Conservation (phyloP, 129 eudicot genomes). For the Centrapalus pauciflorus region DNA sequence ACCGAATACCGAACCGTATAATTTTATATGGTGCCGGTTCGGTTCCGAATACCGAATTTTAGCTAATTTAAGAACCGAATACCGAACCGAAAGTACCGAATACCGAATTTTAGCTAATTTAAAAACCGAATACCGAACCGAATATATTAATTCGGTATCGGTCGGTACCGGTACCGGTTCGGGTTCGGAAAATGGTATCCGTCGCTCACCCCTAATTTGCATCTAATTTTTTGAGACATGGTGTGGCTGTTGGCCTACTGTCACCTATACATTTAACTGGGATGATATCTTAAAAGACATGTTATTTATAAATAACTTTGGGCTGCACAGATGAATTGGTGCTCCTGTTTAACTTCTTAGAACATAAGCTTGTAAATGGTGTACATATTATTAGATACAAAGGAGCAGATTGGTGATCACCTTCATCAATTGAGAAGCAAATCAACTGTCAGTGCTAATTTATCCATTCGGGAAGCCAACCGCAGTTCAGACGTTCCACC, state of each 20-base stretch:
- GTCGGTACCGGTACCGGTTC: too few relatives aligned
- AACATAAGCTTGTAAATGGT: not conserved
- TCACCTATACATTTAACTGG: not conserved
- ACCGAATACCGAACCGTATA: too few relatives aligned
- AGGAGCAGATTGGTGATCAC: slow-evolving; percentile 17
- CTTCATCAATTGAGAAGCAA: slow-evolving; percentile 27
- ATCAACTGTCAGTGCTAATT: slow-evolving; percentile 12
- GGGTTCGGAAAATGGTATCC: too few relatives aligned
- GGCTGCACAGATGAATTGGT: not conserved
- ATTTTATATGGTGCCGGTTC: too few relatives aligned
- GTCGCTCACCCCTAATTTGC: too few relatives aligned
- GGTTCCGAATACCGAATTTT: too few relatives aligned
- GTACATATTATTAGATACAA: slow-evolving; percentile 22
- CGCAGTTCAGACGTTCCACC: slow-evolving; percentile 49
- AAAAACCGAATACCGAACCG: too few relatives aligned
- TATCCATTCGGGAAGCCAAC: slow-evolving; percentile 31
- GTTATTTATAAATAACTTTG: not conserved
- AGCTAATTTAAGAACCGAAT: too few relatives aligned
- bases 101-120: too few relatives aligned
- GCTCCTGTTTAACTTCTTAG: not conserved
- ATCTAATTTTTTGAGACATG: too few relatives aligned
- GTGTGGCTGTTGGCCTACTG: not conserved
- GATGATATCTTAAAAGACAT: not conserved
- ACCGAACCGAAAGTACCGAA: too few relatives aligned
- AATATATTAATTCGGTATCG: too few relatives aligned